Percentiles rank a stretch among this genome's conserved stretches.
These are phyloP conservation scores for Penicillium lagena DNA, from an alignment of 495 filamentous ascomycete genomes.

Conservation along the genomic window DNA sequence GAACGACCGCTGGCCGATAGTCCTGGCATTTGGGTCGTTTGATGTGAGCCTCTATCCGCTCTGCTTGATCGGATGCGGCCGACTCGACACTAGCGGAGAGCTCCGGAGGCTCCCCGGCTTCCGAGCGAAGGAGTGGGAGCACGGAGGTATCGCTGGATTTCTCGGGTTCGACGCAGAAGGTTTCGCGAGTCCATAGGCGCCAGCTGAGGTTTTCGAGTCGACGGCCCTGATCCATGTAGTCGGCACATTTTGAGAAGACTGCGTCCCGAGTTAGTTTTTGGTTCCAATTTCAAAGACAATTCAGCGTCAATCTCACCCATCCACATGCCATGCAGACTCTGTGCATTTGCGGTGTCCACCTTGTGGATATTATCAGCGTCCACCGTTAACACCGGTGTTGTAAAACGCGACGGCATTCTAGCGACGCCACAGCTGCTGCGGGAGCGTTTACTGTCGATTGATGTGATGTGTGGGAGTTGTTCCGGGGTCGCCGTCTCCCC, in stretches of 20 bases:
- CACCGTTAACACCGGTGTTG: conserved; percentile 71
- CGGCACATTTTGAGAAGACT: conserved; percentile 95
- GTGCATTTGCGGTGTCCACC: conserved; percentile 85
- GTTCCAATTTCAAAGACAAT: neutral
- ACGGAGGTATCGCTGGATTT: conserved; percentile 41
- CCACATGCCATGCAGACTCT: conserved; percentile 97
- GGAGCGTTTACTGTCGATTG: neutral
- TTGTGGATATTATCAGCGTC: conserved; percentile 84
- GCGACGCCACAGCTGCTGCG: conserved; percentile 16
- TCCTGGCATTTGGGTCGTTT: conserved; percentile 43
- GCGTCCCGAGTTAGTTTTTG: conserved; percentile 4
- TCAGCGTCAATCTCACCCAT: conserved; percentile 55
- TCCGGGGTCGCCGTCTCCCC: conserved; percentile 48
- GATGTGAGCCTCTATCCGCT: conserved; percentile 61
- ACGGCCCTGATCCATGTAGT: conserved; percentile 88
- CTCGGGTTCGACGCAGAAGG: conserved; percentile 83
- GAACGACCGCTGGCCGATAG: conserved; percentile 39
- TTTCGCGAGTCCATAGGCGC: conserved; percentile 93
- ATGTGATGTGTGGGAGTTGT: conserved; percentile 15
- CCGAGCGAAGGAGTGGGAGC: conserved; percentile 36
- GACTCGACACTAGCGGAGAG: conserved; percentile 93
- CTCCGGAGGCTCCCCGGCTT: conserved; percentile 61
- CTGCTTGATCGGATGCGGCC: conserved; percentile 62
- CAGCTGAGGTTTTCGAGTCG: conserved; percentile 93
- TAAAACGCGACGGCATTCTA: conserved; percentile 50